Evolutionary conservation across 1,139 yeast genomes (phyloP), one percentile per base, ranked within the genome.

Genomic region (Ogataea hybrid): DNA sequence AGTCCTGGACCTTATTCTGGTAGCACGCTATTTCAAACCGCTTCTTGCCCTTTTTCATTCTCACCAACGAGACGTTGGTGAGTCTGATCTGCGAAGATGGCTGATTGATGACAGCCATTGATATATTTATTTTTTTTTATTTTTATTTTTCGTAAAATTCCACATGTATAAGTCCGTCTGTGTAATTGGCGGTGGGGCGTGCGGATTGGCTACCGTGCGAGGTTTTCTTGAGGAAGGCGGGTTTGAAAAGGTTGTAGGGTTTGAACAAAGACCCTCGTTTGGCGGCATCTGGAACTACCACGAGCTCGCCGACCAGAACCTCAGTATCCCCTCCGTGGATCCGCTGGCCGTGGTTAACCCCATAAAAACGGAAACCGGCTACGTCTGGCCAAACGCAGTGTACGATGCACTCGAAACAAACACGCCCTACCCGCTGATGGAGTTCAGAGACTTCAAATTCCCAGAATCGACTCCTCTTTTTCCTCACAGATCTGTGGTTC

Each of bases 21-120:
- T 92, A 92, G 61, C 98, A 92, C 0, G 97, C 98, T 36, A 94
- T 77, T 64, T 92, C 98, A 58, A 89, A 92, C 50, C 97, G 70
- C 64, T 87, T 86, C 60, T 87, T 87, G 25, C 92, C 96, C 61
- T 86, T 88, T 58, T 84, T 86, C 80, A 92, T 81, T 39, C 94
- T 75, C 39, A 92, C 97, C 47, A 92, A 70, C 20, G 98, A 89
- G 32, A 92, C 97, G 65, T 92, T 92, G 41, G 98, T 92, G 56
- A 92, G 75, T 61, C 81, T 85, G 53, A 92, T 89, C 60, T 87
- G 95, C 37, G 88, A 81, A 20, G 81, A 77, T 3, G 98, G 98
- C 65, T 90, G 97, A 53, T 84, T 81, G 48, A 90, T 86, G 40
- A 54, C 54, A 29, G 57, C 65, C 60, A 59, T 54, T 7, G 28